Evolutionary conservation across 2,329 filamentous ascomycete species (phyloP).

Genomic region (Aspergillus unguis): DNA sequence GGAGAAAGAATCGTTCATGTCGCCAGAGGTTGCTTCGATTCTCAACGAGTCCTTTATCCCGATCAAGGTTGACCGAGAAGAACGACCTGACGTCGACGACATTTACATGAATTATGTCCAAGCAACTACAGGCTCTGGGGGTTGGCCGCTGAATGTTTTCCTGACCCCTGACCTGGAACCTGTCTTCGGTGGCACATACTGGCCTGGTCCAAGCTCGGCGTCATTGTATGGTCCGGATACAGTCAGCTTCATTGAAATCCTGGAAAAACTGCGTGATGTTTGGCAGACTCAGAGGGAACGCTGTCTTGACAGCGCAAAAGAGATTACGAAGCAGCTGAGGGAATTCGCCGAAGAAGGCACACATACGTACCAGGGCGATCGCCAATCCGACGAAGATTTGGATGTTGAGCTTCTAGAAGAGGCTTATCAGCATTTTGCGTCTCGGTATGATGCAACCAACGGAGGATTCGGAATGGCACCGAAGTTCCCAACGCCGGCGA

Average conservation of each 20-base stretch:
- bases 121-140: slow-evolving; percentile 82
- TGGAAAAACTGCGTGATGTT: slow-evolving; percentile 68
- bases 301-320: slow-evolving; percentile 77
- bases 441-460: slow-evolving; percentile 73
- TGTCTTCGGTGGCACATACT: slow-evolving; percentile 95
- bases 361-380: slow-evolving; percentile 43
- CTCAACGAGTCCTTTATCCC: slow-evolving; percentile 88
- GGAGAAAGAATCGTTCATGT: slow-evolving; percentile 86
- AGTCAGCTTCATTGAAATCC: slow-evolving; percentile 76
- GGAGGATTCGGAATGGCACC: slow-evolving; percentile 78
- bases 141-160: slow-evolving; percentile 97
- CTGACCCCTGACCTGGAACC: slow-evolving; percentile 89
- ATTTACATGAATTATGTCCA: slow-evolving; percentile 99
- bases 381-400: slow-evolving; percentile 62
- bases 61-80: slow-evolving; percentile 88
- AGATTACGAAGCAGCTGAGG: slow-evolving; percentile 74
- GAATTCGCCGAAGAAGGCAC: slow-evolving; percentile 89
- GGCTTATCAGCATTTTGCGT: slow-evolving; percentile 74
- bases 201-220: slow-evolving; percentile 71
- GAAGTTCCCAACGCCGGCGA: slow-evolving; percentile 87
- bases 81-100: slow-evolving; percentile 87
- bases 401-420: slow-evolving; percentile 91
- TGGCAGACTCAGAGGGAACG: slow-evolving; percentile 84
- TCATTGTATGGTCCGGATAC: slow-evolving; percentile 53
- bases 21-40: slow-evolving; percentile 72